Conservation (phyloP, 208 protist species). For the Porcisia deanei region DNA sequence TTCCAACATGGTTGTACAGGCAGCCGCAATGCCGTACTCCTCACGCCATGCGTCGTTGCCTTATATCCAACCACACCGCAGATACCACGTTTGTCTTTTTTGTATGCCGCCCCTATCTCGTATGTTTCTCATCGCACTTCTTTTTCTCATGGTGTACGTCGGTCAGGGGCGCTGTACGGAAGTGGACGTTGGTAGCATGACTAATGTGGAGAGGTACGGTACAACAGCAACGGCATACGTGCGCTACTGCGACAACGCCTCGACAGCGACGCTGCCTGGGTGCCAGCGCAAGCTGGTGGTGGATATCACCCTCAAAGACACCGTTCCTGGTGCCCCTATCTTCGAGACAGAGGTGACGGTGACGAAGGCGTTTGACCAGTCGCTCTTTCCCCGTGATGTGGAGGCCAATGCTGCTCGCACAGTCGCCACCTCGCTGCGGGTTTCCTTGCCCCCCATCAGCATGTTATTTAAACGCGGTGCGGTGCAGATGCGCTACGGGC, state of each 20-base stretch:
- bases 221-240: constrained; percentile 13
- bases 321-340: constrained; percentile 18
- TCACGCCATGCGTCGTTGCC: not conserved
- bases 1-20: not conserved
- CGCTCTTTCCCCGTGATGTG: constrained; percentile 9
- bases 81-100: not conserved
- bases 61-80: not conserved
- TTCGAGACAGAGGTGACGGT: constrained; percentile 22
- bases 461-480: constrained; percentile 31
- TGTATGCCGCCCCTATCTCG: not conserved
- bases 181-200: not conserved
- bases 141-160: not conserved
- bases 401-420: not conserved
- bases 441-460: constrained; percentile 34
- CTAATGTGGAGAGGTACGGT: not conserved
- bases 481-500: constrained; percentile 44
- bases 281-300: constrained; percentile 31
- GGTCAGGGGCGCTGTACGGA: not conserved
- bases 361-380: constrained; percentile 7
- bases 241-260: constrained; percentile 5
- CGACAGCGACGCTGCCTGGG: not conserved
- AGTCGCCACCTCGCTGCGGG: constrained; percentile 16
- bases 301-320: constrained; percentile 30
- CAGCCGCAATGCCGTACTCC: not conserved
- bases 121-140: not conserved